Base-by-base conservation (phyloP, 2,329 filamentous ascomycete species). In the Fusarium nematophilum region DNA sequence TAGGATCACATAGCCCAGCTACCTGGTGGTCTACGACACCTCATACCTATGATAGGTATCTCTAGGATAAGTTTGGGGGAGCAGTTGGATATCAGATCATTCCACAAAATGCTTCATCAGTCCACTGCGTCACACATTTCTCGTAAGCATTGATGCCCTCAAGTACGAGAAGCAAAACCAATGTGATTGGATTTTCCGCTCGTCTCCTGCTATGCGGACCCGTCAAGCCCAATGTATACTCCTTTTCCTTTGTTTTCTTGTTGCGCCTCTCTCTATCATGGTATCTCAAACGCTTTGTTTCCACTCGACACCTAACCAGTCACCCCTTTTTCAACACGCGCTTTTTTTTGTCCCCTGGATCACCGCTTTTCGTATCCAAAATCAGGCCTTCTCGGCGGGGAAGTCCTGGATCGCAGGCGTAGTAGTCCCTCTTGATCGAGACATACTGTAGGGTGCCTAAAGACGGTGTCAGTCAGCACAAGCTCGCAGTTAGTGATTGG, bases 371-470 rank as follows among this genome's bases (percentile, higher is more conserved):
- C 25, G 5, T n/a, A 21, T 15, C 29, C 11, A 6, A 33, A 15
- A 27, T 43, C 36, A 52, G 42, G 47, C 57, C 53, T 75, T 70
- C 10, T 67, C 64, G 11, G 71, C 66, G 1, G 71, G 65, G 33
- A 77, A 76, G 42, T 77, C 77, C 45, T 79, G 76, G 5, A 73
- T 73, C 0, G 79, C 78, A 11, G 87, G 88, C 3, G 88, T 90
- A 10, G 83, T 82, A 1, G 85, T 82, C 15, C 87, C 87, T 62
- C 81, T 85, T 2, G 87, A 88, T 38, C 79, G 78, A 8, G 88
- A 88, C 86, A 91, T 89, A 70, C 86, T 90, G 68, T 90, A 91
- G 1, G 89, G 88, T 38, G 88, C 88, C 88, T 90, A 59, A 4
- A 39, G 9, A 46, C 1, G n/a, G n/a, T 48, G 30, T 66, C 48